Percentiles rank a stretch among this genome's conserved stretches.
These are phyloP conservation scores for Babesia bovis DNA, from an alignment of 169 alveolate species.

Conservation along the genomic window DNA sequence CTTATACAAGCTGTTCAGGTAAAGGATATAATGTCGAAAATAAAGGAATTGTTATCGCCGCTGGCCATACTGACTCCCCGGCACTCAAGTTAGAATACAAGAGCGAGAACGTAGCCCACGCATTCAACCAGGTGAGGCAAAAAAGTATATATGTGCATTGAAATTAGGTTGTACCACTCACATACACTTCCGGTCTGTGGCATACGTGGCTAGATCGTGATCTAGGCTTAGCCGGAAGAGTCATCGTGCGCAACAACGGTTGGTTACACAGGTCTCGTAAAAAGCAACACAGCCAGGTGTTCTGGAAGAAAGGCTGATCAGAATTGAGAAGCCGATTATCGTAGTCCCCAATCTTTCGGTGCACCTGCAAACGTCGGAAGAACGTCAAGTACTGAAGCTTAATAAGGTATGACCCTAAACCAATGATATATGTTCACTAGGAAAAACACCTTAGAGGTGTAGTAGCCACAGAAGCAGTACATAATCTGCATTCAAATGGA, in stretches of 20 bases:
- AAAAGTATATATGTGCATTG: too few species aligned
- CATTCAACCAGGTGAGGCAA: constrained; percentile 51
- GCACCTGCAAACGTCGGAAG: constrained; percentile 87
- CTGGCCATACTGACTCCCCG: constrained; percentile 68
- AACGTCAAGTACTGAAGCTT: constrained; percentile 69
- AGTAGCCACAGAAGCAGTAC: constrained; percentile 63
- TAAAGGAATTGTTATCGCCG: constrained; percentile 41
- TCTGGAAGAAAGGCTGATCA: constrained; percentile 81
- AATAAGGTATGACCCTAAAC: constrained; percentile 28
- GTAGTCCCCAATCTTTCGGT: constrained; percentile 93
- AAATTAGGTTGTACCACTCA: constrained; percentile 36
- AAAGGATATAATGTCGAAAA: constrained; percentile 35
- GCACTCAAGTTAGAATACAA: constrained; percentile 63
- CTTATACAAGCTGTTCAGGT: constrained; percentile 1
- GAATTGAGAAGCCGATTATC: constrained; percentile 86
- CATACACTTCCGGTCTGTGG: constrained; percentile 97
- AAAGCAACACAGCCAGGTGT: constrained; percentile 11
- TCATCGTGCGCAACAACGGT: constrained; percentile 82
- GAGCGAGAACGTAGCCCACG: constrained; percentile 29
- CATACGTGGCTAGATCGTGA: constrained; percentile 98
- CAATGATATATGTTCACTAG: constrained; percentile 50
- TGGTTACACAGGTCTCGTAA: background rate
- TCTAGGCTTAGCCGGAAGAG: constrained; percentile 93
- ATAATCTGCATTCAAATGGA: constrained; percentile 13
- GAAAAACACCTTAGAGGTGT: constrained; percentile 89